These are phyloP conservation scores for Globisporangium heterothallicum DNA, from an alignment of 352 stramenopile species.

Conservation along the genomic window DNA sequence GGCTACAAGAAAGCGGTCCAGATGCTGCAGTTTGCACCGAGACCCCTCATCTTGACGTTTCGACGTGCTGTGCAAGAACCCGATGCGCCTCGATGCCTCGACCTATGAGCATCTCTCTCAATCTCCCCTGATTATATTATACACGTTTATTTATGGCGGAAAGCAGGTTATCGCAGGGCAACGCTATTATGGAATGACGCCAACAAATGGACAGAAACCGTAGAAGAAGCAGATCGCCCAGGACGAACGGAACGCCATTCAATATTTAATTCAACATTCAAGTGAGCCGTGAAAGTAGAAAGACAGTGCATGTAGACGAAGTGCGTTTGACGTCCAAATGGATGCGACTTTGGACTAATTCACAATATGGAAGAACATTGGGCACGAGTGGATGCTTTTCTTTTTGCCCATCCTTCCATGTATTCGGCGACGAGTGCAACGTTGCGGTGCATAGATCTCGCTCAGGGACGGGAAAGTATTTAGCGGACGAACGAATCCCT, in stretches of 20 bases:
- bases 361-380: too few species aligned
- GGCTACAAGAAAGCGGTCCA: conserved; percentile 50
- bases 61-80: conserved; percentile 27
- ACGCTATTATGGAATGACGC: too few species aligned
- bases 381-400: conserved; percentile 3
- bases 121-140: neutral
- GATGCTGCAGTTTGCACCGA: conserved; percentile 58
- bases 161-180: too few species aligned
- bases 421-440: conserved; percentile 7
- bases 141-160: conserved; percentile 13
- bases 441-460: neutral
- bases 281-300: too few species aligned
- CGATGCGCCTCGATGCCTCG: conserved; percentile 27
- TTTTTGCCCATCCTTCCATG: conserved; percentile 3
- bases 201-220: too few species aligned
- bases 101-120: conserved; percentile 45
- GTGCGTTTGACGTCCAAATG: too few species aligned
- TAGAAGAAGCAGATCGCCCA: conserved; percentile 1
- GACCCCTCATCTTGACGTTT: conserved; percentile 69
- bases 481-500: too few species aligned
- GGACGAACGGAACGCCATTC: too few species aligned
- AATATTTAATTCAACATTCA: too few species aligned
- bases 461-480: conserved; percentile 4
- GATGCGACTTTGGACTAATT: too few species aligned
- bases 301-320: too few species aligned